Evolutionary conservation across 2,329 filamentous ascomycete species (phyloP), one percentile per base, ranked within the genome.

Genomic region (Xylariales sp.): DNA sequence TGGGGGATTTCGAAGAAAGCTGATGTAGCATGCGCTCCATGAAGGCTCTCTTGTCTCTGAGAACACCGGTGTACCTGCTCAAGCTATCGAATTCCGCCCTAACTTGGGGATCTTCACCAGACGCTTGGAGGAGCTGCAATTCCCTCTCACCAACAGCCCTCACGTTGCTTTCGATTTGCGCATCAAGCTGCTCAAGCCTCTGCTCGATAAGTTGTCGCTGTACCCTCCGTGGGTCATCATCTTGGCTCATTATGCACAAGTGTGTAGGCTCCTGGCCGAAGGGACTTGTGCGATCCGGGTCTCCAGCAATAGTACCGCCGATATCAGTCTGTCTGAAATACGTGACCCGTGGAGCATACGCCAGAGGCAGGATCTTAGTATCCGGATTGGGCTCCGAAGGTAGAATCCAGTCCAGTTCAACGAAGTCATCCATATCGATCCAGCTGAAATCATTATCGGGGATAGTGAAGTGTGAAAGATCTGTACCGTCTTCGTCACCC

Each of bases 401-500:
- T 18, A 96, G 66, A 40, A 95, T 90, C 91, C 91, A 97, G 59
- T 96, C 94, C 16, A 98, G 70, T 61, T 98, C 93, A 21, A 98
- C 90, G 63, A 98, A 98, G 60, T 98, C 93, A 58, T 98, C 93
- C 89, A 98, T 97, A 57, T 98, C 93, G 48, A 98, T 90, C 93
- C 93, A 98, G 42, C 84, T 89, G 51, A 89, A 82, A 56, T 98
- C 93, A 41, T 94, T 87, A 60, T 98, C 93, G 0, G 93, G 91
- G 37, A 98, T 98, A 0, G 84, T 91, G 59, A 98, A 98, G 40
- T 85, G 84, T 1, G 90, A 95, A 37, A 95, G 71, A 58, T 91
- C 84, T 3, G 78, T 78, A 6, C 76, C 76, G 7, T 76, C 74
- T 3, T 68, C 66, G 19, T 80, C 76, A 38, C 74, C 65, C 40